Conservation (phyloP, 208 protist species). For the Trypanosoma grayi region DNA sequence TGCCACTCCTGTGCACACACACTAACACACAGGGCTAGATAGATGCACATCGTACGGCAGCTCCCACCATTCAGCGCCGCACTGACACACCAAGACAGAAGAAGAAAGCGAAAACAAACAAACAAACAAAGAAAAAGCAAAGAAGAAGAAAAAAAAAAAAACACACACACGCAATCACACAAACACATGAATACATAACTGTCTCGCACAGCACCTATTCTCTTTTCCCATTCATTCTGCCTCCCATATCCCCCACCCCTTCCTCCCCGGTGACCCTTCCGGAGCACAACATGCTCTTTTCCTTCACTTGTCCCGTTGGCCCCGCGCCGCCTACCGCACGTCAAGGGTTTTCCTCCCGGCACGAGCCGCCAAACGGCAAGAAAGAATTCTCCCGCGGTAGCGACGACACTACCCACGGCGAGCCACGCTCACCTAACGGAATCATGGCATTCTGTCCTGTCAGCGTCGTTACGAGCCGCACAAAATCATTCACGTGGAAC, state of each 20-base stretch:
- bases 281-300: too few species aligned
- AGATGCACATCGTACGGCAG: too few species aligned
- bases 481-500: slow-evolving; percentile 32
- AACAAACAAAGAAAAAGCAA: slow-evolving; percentile 2
- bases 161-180: not conserved
- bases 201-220: too few species aligned
- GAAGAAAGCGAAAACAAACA: slow-evolving; percentile 7
- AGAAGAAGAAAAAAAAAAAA: slow-evolving; percentile 10
- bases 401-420: slow-evolving; percentile 3
- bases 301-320: not conserved
- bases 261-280: too few species aligned
- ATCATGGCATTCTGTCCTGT: slow-evolving; percentile 7
- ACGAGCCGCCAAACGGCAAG: slow-evolving; percentile 5
- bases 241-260: not conserved
- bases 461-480: slow-evolving; percentile 18
- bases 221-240: not conserved
- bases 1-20: not conserved
- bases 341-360: not conserved
- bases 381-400: slow-evolving; percentile 17
- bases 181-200: too few species aligned
- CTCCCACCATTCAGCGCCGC: not conserved
- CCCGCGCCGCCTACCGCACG: not conserved
- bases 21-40: too few species aligned
- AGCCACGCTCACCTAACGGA: not conserved
- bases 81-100: not conserved